Evolutionary conservation across 345 rosid genomes (phyloP), one percentile per base, ranked within the genome.

Genomic region (Salix koriyanagi): DNA sequence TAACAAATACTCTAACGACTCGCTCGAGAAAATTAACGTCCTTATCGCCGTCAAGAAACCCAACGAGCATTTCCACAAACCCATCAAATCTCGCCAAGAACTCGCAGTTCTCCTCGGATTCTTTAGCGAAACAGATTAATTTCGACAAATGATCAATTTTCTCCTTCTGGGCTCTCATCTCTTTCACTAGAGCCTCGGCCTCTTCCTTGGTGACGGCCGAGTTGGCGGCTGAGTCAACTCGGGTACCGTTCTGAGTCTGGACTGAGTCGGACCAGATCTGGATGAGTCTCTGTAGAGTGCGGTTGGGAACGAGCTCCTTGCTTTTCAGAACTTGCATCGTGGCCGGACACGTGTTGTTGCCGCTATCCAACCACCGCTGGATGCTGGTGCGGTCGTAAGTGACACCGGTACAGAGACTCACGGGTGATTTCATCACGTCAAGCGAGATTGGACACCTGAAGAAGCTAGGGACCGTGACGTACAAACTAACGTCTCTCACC

Each of bases 361-460:
- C 99, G 69, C 85, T 78, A 65, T 92, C 97, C 67, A 96, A 89
- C 99, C 99, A 96, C 23, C 89, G 84, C 65, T 93, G 94, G 82
- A 93, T 96, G 81, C 91, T 88, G 72, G 90, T 74, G 71, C 97
- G 94, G 78, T 96, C 99, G 85, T 96, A 93, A 50, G 99, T 96
- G 15, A 96, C 92, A 39, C 99, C 98, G 44, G 99, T 96, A 86
- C 88, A 90, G 78, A 96, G 91, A 79, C 94, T 96, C 26, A 96
- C 98, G 0, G 99, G 98, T 7, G 98, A 93, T 68, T 75, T 86
- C 99, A 96, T 96, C 18, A 96, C 93, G 80, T 96, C 99, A 1
- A 96, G 90, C 9, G 98, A 90, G 46, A 96, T 93, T n/a, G 99
- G 99, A 71, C 99, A 96, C 70, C 82, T 86, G 86, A 96, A 96